Evolutionary conservation across 2,329 filamentous ascomycete genomes (phyloP), one percentile per base, ranked within the genome.

Genomic region (Xylaria polymorpha): DNA sequence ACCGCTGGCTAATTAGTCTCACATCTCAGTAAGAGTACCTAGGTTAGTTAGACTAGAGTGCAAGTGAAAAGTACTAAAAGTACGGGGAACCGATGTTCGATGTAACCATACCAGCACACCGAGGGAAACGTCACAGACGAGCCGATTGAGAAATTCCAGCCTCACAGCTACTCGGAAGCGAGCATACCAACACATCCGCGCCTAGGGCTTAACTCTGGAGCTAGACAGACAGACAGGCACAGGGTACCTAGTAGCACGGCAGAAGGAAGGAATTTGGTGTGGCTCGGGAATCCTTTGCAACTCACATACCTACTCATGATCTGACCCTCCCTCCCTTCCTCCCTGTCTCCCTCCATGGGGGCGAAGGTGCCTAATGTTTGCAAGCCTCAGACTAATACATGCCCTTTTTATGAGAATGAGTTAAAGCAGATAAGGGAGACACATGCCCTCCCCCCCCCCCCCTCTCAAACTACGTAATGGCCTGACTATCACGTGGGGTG

Each of bases 261-360:
- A 61, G 44, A 43, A 44, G 37, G 3, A 35, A 43, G 10, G 50
- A 18, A 25, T 25, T 35, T 35, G 44, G 57, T 53, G 58, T 64
- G 66, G 35, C 56, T 53, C 61, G 58, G 58, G 58, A 55, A 68
- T 61, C 61, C 57, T 68, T 43, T 8, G 29, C 57, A 39, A 25
- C 32, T 61, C 37, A 35, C 44, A 56, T 20, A 29, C n/a, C n/a
- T n/a, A n/a, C n/a, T n/a, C n/a, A 61, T 66, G 64, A 66, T 66
- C 57, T 66, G 64, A 61, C 48, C 43, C 41, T 46, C 14, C 39
- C 51, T 46, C 41, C 39, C 25, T 29, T 4, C 25, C 25, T 29
- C 25, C n/a, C n/a, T n/a, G n/a, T n/a, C n/a, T 44, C 14, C 39
- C 51, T 46, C 41, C 46, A 63, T 55, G 39, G 58, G 44, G 64